phyloP scores from a whole-genome alignment of 2,329 filamentous ascomycete species.

The Sporothrix sp. region DNA sequence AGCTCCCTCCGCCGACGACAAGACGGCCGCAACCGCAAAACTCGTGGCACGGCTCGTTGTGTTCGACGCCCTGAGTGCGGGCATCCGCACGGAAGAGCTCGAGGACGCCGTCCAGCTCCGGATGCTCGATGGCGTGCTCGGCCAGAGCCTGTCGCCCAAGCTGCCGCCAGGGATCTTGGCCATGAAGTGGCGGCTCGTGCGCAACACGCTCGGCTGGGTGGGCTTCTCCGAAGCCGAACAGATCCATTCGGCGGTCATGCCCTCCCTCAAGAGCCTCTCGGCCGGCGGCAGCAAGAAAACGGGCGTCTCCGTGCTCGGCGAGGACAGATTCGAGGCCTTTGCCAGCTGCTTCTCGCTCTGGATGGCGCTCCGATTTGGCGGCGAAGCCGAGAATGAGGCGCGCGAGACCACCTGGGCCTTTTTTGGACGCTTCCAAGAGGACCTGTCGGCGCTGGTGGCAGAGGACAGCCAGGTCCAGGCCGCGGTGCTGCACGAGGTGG shows the following conservation, averaged over 20 bases:
- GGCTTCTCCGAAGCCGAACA: constrained; percentile 19
- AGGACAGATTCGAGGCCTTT: constrained; percentile 25
- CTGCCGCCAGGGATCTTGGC: constrained; percentile 2
- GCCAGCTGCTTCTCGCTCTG: constrained; percentile 24
- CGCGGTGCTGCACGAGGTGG: neutral
- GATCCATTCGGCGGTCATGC: constrained; percentile 21
- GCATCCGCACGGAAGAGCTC: constrained; percentile 33
- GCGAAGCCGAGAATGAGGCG: constrained; percentile 20
- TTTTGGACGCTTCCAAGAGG: constrained; percentile 20
- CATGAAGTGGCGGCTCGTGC: constrained; percentile 20
- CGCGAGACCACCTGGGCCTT: constrained; percentile 21
- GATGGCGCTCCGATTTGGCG: constrained; percentile 22
- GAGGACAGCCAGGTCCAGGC: constrained; percentile 1
- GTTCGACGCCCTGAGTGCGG: constrained; percentile 33
- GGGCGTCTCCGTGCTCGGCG: constrained; percentile 15
- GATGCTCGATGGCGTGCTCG: constrained; percentile 28
- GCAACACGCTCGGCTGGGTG: constrained; percentile 22
- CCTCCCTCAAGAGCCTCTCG: neutral
- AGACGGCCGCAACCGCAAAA: neutral
- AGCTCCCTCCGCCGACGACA: neutral
- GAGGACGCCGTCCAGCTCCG: constrained; percentile 32
- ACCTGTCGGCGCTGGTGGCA: constrained; percentile 8
- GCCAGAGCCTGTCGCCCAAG: neutral
- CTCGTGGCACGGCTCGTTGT: constrained; percentile 31
- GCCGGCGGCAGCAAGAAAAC: constrained; percentile 7